Evolutionary conservation across 2,329 filamentous ascomycete genomes (phyloP), one percentile per base, ranked within the genome.

Genomic region (Teratosphaeria destructans): DNA sequence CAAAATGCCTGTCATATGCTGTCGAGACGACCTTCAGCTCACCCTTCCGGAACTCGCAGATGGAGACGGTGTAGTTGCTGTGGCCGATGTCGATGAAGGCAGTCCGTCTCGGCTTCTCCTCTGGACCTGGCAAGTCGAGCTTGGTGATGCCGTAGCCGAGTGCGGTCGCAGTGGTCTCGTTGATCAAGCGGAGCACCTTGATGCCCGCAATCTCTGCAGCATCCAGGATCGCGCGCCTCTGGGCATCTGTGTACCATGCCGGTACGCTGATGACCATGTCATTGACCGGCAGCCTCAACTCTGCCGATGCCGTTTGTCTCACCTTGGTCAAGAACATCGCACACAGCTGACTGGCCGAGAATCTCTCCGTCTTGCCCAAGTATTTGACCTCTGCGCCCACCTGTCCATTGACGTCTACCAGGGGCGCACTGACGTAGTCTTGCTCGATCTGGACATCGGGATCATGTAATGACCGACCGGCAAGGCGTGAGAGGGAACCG

Each of bases 111-210:
- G 94, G 92, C 81, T 90, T 90, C 85, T 97, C 92, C 70, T 97
- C 94, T 52, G 87, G 82, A 32, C 80, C 79, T 60, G 92, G 94
- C 37, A 99, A 85, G 75, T 99, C 94, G 63, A 92, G 82, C 82
- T 99, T 97, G 70, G 94, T 96, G 80, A 99, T 97, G 74, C 94
- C 94, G 76, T 91, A 99, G 66, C 94, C 94, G 54, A 99, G 86
- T 63, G 94, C 94, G 64, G 92, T 91, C 62, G 94, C 94, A 57
- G 94, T 97, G 67, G 90, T 96, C 79, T 97, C 94, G 79, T 99
- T 99, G 82, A 99, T 95, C 64, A 99, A 82, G 62, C 94, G 86
- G 65, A 99, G 86, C 47, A 92, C 82, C 79, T 95, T 96, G 70
- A 99, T 82, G 62, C 92, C 93, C 60, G 93, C 90, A 69, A 99